These are phyloP conservation scores for Psilocybe cubensis DNA, from an alignment of 768 basidiomycete species.

Conservation along the genomic window DNA sequence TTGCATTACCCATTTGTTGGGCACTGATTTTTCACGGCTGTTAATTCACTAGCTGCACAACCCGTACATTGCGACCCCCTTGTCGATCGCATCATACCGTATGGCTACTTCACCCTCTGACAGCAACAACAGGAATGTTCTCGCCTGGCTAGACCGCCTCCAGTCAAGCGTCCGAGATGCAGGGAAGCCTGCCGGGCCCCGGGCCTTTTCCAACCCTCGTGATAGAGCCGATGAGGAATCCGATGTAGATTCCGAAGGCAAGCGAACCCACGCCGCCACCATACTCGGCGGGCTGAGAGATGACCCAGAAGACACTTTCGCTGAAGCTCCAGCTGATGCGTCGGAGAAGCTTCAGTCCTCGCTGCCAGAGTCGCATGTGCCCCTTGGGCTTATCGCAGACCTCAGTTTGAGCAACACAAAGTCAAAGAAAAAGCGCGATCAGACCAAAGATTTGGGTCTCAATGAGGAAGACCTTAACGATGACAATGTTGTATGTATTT, in stretches of 20 bases:
- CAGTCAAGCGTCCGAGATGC: constrained; percentile 60
- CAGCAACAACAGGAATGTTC: constrained; percentile 63
- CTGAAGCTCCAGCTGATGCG: constrained; percentile 39
- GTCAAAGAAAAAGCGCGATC: constrained; percentile 43
- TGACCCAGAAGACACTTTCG: constrained; percentile 29
- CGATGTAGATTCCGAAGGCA: constrained; percentile 41
- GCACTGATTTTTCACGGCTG: constrained; percentile 2
- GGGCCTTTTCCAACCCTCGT: constrained; percentile 50
- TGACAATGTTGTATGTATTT: constrained; percentile 60
- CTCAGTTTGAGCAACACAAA: constrained; percentile 62
- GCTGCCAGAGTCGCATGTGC: constrained; percentile 73
- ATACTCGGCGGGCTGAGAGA: constrained; percentile 15
- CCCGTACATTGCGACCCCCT: constrained; percentile 77
- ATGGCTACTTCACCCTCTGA: constrained; percentile 80
- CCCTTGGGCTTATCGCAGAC: constrained; percentile 76
- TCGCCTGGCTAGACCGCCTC: constrained; percentile 78
- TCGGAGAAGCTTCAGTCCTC: constrained; percentile 50
- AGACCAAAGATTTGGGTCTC: constrained; percentile 34
- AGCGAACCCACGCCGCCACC: constrained; percentile 23
- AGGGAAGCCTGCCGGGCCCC: constrained; percentile 44
- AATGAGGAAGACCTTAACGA: constrained; percentile 56
- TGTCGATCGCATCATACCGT: constrained; percentile 78
- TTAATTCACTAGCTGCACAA: constrained; percentile 68
- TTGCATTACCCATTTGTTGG: not conserved
- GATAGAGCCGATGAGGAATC: constrained; percentile 42